Evolutionary conservation across 495 filamentous ascomycete genomes (phyloP).

Genomic region (Penicillium soppii): DNA sequence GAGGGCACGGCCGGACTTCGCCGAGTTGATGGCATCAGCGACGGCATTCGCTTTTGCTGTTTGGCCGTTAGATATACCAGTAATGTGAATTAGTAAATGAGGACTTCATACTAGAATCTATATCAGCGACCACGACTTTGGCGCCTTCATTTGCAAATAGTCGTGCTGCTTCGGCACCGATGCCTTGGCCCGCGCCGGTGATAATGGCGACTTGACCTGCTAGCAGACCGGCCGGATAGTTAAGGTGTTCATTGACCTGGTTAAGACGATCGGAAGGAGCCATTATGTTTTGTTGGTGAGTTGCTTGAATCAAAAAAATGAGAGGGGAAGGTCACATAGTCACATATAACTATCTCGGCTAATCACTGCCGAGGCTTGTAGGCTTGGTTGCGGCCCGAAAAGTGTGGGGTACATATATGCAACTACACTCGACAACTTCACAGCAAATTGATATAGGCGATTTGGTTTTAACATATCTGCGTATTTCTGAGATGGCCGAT

Average conservation of each 20-base stretch:
- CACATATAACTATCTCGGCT: constrained; percentile 24
- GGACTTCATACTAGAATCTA: constrained; percentile 60
- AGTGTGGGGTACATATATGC: constrained; percentile 17
- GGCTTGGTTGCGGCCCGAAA: constrained; percentile 29
- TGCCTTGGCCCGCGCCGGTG: constrained; percentile 85
- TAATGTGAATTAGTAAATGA: background rate
- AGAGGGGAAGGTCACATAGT: constrained; percentile 7
- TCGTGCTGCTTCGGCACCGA: constrained; percentile 78
- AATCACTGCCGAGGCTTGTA: constrained; percentile 30
- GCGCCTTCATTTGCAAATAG: constrained; percentile 85
- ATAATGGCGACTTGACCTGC: constrained; percentile 81
- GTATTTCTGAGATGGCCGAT: constrained; percentile 10
- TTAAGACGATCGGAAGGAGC: constrained; percentile 52
- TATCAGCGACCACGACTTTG: constrained; percentile 78
- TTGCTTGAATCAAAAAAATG: constrained; percentile 2
- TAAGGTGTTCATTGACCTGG: constrained; percentile 74
- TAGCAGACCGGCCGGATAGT: constrained; percentile 75
- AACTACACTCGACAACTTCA: background rate
- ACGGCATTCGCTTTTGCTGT: constrained; percentile 63
- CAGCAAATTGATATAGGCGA: constrained; percentile 8
- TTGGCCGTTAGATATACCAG: constrained; percentile 3
- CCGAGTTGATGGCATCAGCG: constrained; percentile 61
- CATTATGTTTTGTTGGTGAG: constrained; percentile 24
- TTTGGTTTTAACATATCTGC: constrained; percentile 1
- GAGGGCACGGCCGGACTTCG: constrained; percentile 60